Conservation (phyloP, 345 rosid species). For the thale cress (Arabidopsis thaliana) region TAIR10.1 NC_003076.8:20046001-20046500, state of each 20-base stretch:
- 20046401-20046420: slow-evolving; percentile 12
- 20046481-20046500: not conserved
- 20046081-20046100: slow-evolving; percentile 25
- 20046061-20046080: slow-evolving; percentile 24
- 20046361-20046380: slow-evolving; percentile 26
- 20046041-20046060: not conserved
- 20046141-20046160: slow-evolving; percentile 20
- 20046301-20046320: slow-evolving; percentile 34
- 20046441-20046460: not conserved
- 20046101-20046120: slow-evolving; percentile 27
- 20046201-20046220: slow-evolving; percentile 34
- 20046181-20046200: slow-evolving; percentile 52
- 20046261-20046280: slow-evolving; percentile 36
- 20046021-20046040: not conserved
- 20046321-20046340: not conserved
- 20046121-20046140: slow-evolving; percentile 17
- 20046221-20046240: slow-evolving; percentile 26
- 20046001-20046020: not conserved
- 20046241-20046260: slow-evolving; percentile 21
- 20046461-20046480: slow-evolving; percentile 21
- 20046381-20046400: not conserved
- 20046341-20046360: not conserved
- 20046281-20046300: slow-evolving; percentile 41
- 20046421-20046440: slow-evolving; percentile 29
- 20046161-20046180: slow-evolving; percentile 48